phyloP scores from a whole-genome alignment of 768 basidiomycete genomes.

The Macrolepiota dolichaula region DNA sequence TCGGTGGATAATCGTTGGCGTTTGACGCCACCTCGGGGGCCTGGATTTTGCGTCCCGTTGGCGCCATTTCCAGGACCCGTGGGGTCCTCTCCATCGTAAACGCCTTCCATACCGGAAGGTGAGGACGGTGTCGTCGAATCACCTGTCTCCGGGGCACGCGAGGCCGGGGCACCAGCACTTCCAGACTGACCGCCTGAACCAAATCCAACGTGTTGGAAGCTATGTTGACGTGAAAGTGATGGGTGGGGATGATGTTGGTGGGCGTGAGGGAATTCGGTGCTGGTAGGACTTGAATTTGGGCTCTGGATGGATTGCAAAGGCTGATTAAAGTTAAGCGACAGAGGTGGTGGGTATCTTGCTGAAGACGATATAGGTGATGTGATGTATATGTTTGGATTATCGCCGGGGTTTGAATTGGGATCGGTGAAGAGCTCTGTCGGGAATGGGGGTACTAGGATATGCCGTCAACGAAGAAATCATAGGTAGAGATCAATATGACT shows the following conservation, averaged over 20 bases:
- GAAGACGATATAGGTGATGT: slow-evolving; percentile 56
- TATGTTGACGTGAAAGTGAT: slow-evolving; percentile 56
- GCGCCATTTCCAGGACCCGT: not conserved
- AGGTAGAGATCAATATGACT: slow-evolving; percentile 21
- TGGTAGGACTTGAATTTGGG: slow-evolving; percentile 52
- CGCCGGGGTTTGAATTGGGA: slow-evolving; percentile 30
- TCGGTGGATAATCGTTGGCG: slow-evolving; percentile 46
- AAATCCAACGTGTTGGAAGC: slow-evolving; percentile 47
- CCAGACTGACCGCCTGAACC: not conserved
- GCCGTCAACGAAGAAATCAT: not conserved
- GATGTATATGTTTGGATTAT: slow-evolving; percentile 70
- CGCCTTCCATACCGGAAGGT: slow-evolving; percentile 5
- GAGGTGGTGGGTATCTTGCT: slow-evolving; percentile 39
- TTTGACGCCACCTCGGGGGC: slow-evolving; percentile 34
- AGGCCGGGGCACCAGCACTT: not conserved
- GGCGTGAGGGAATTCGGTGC: slow-evolving; percentile 39
- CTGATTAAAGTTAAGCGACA: slow-evolving; percentile 37
- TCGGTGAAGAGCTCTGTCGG: slow-evolving; percentile 43
- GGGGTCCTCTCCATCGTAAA: slow-evolving; percentile 6
- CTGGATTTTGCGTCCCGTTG: not conserved
- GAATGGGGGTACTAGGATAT: slow-evolving; percentile 38
- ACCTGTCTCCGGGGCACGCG: slow-evolving; percentile 22
- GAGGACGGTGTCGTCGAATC: slow-evolving; percentile 16
- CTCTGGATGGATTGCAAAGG: slow-evolving; percentile 42
- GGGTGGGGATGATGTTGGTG: slow-evolving; percentile 21